Evolutionary conservation across 805 yeast genomes (phyloP).

Genomic region (Wickerhamiella parazyma): DNA sequence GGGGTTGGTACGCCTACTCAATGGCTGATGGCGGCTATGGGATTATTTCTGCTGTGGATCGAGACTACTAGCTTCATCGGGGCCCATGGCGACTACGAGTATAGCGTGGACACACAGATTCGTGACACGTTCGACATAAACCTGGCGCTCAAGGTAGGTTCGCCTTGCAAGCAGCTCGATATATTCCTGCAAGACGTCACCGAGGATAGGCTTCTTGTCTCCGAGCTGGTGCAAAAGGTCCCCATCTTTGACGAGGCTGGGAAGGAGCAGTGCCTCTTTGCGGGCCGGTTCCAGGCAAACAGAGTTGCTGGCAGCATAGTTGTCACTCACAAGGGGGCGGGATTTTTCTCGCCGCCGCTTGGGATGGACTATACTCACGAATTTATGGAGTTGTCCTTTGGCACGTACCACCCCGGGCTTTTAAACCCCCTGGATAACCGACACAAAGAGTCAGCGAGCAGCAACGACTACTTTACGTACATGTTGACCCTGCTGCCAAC

Average conservation of each 20-base stretch:
- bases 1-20: conserved; percentile 12
- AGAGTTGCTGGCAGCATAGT: conserved; percentile 77
- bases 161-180: conserved; percentile 68
- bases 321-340: conserved; percentile 40
- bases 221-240: conserved; percentile 58
- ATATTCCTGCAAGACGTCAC: conserved; percentile 69
- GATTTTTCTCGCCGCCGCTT: conserved; percentile 1
- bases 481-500: conserved; percentile 77
- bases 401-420: conserved; percentile 74
- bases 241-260: conserved; percentile 18
- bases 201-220: conserved; percentile 63
- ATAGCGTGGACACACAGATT: conserved; percentile 52
- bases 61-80: conserved; percentile 77
- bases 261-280: conserved; percentile 59
- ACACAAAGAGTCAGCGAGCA: conserved; percentile 31
- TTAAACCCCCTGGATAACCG: conserved; percentile 71
- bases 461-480: conserved; percentile 40
- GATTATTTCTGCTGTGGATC: conserved; percentile 60
- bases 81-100: conserved; percentile 67
- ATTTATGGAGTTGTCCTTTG: conserved; percentile 78
- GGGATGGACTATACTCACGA: conserved; percentile 69
- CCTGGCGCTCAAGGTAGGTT: conserved; percentile 63
- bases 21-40: conserved; percentile 15
- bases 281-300: conserved; percentile 71
- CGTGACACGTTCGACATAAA: conserved; percentile 53